Evolutionary conservation across 495 filamentous ascomycete species (phyloP), one percentile per base, ranked within the genome.

Genomic region (Sabuloglossum arenarium): DNA sequence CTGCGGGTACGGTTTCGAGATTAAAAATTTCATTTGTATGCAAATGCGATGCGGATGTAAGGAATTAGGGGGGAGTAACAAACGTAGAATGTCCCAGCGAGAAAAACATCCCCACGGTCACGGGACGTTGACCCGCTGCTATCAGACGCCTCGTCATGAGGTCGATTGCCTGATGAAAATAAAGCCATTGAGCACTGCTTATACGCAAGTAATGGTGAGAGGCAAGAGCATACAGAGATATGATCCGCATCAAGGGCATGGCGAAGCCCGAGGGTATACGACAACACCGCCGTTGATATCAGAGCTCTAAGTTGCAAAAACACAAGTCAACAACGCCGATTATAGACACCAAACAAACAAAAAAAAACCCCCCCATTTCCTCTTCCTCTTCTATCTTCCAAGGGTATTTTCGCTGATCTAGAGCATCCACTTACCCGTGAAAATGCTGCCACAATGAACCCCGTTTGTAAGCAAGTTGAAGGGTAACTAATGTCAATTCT

Each of bases 201-300:
- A n/a, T n/a, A n/a, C n/a, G n/a, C n/a, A n/a, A n/a, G 34, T 39
- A 51, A 19, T 8, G 8, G 19, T 23, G 19, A 54, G 16, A 16
- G 37, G 32, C 32, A 47, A 11, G 10, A 16, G 52, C 62, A 29
- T 68, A 81, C 77, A 52, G 84, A 81, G 68, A 98, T 96, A 69
- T 98, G 91, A 67, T 98, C 90, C 16, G 91, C 91, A 65, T 96
- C 91, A 51, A 96, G 80, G 3, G 91, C 91, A 74, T 98, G 90
- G 54, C 91, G 79, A 23, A 98, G 75, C 6, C 91, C 90, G 6
- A 98, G 74, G 0, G 88, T 89, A 66, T 93, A 95, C 14, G 90
- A 78, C 0, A 94, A 75, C 16, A 90, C 78, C 4, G 89, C 84
- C 3, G 87, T 82, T 16, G 82, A 83, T 42, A 88, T 78, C 56